Percentiles rank a stretch among this genome's conserved stretches.
phyloP scores from a whole-genome alignment of 2,329 filamentous ascomycete genomes.

The Nigrospora sphaerica region DNA sequence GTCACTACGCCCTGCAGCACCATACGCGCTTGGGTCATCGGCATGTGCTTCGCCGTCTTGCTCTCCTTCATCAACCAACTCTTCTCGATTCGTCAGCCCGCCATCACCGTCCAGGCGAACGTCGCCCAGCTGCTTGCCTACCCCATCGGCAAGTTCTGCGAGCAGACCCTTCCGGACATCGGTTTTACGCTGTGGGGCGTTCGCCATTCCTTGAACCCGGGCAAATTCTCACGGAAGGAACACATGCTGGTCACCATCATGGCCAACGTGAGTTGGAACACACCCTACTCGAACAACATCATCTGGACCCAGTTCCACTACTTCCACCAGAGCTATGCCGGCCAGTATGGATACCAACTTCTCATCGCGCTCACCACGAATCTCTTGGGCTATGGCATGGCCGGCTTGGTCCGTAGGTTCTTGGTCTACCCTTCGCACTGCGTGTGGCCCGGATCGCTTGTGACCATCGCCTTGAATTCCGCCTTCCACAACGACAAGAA shows the following conservation, averaged over 20 bases:
- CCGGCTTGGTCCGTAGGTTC: slow-evolving; percentile 26
- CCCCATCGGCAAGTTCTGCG: slow-evolving; percentile 27
- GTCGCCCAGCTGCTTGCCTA: slow-evolving; percentile 32
- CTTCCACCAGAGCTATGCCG: slow-evolving; percentile 40
- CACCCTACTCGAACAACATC: slow-evolving; percentile 40
- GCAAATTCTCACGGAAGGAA: slow-evolving; percentile 51
- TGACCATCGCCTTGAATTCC: slow-evolving; percentile 37
- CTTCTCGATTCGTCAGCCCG: slow-evolving; percentile 32
- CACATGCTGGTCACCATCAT: slow-evolving; percentile 50
- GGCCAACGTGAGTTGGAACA: slow-evolving; percentile 47
- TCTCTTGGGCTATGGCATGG: slow-evolving; percentile 47
- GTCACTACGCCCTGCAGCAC: slow-evolving; percentile 30
- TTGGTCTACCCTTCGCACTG: slow-evolving; percentile 16
- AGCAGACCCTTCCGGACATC: slow-evolving; percentile 24
- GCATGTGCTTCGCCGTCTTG: slow-evolving; percentile 24
- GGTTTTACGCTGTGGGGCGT: slow-evolving; percentile 30
- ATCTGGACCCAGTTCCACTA: slow-evolving; percentile 40
- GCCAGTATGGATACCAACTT: slow-evolving; percentile 39
- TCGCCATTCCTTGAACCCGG: slow-evolving; percentile 45
- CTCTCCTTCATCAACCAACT: slow-evolving; percentile 29
- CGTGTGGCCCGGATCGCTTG: slow-evolving; percentile 39
- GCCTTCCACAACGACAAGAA: slow-evolving; percentile 39
- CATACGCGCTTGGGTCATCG: slow-evolving; percentile 30
- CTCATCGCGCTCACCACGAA: slow-evolving; percentile 40
- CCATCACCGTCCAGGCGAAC: slow-evolving; percentile 29